Base-by-base conservation (phyloP, 148 eudicot species). In the Rhododendron molle region DNA sequence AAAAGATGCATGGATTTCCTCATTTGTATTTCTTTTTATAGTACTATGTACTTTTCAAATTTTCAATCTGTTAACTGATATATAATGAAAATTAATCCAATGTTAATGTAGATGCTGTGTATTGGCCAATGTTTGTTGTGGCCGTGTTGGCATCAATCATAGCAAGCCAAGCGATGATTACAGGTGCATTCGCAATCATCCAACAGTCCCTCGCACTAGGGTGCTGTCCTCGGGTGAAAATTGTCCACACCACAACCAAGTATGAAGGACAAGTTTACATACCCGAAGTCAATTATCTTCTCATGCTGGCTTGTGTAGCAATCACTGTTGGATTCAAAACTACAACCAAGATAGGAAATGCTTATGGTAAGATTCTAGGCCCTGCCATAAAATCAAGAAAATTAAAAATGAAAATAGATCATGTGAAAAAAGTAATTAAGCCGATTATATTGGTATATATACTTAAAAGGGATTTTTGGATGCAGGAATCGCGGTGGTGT, bases 91-190 rank as follows among this genome's bases (percentile, higher is more conserved):
- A n/a, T n/a, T n/a, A n/a, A n/a, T n/a, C n/a, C n/a, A n/a, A n/a
- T n/a, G n/a, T n/a, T n/a, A n/a, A 32, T 56, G 81, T 76, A 86
- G 88, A 28, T 38, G 46, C 85, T 87, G 47, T 7, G 47, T 44
- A 7, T 44, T 44, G 47, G 47, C 47, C 47, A 1, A 44, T 44
- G 47, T 44, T 44, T 44, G 47, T 44, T 16, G 87, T 91, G 44
- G 94, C 93, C 0, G 92, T 92, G 72, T 2, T 88, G 56, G 91
- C 94, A 43, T 90, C 94, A 34, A 92, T 92, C 76, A 92, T 92
- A 80, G 94, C 94, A 0, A 92, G 92, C 65, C 92, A 92, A 81
- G 91, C 94, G 20, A 89, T 91, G 90, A 92, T 92, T 52, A 91
- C 92, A 0, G 94, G 92, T 4, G 88, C 94, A 6, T 92, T 92